Base-by-base conservation (phyloP, 257 asterid genomes). In the Penstemon newberryi region DNA sequence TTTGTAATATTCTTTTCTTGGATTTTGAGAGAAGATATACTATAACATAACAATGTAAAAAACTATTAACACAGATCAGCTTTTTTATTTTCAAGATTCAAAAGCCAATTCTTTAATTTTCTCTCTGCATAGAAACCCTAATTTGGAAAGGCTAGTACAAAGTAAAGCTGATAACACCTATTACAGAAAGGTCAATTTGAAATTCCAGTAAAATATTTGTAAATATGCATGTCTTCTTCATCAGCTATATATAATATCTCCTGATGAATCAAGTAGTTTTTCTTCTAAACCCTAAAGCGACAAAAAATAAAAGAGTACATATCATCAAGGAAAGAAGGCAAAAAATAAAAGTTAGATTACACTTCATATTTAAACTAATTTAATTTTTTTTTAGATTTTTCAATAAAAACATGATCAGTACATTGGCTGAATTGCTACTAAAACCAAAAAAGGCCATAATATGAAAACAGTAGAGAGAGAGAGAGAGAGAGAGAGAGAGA, bases 361-460 rank as follows among this genome's bases (percentile, higher is more conserved):
- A 74, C 57, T 70, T 72, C 82, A 71, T 47, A 3, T 64, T 53
- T 52, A 43, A 42, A 15, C 40, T 10, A 53, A 18, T 10, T 38
- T 11, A 73, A 52, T 40, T 25, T 25, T 60, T 11, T 60, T 70
- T 75, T 72, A 78, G 79, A 78, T 66, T 81, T 72, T 70, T 72
- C 81, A 84, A 84, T 74, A 77, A 66, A 82, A 82, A 80, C 84
- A 77, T 78, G 33, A 25, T 25, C 33, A 25, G 33, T 25, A 25
- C 33, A 1, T 25, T 25, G 1, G 33, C 83, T 84, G 77, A 71
- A 66, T 72, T 76, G 88, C 89, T 82, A 82, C 84, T 77, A 68
- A 72, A 77, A 80, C 76, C 79, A 74, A 69, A 80, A 80, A 71
- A 85, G 76, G 86, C 90, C 92, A 88, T 75, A 82, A 82, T 63